A percentile compares a stretch with the other conserved stretches of the same genome.
phyloP scores from a whole-genome alignment of 1,139 yeast genomes.

The Suhomyces yuchorum region DNA sequence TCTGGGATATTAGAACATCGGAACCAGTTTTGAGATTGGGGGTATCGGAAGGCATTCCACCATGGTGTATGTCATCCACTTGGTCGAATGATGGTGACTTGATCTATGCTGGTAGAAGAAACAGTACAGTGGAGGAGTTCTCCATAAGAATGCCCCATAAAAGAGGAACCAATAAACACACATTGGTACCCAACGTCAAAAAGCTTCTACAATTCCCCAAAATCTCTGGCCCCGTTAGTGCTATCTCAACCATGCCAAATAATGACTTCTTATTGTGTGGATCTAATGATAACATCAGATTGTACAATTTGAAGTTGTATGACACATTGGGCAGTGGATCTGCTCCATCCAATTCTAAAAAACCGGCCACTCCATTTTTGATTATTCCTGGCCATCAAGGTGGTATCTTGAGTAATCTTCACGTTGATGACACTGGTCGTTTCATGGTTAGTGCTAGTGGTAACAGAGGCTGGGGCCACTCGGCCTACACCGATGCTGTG shows the following conservation, averaged over 20 bases:
- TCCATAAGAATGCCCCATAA: slow-evolving; percentile 64
- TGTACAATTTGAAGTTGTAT: slow-evolving; percentile 70
- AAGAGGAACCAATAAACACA: slow-evolving; percentile 22
- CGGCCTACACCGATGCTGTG: slow-evolving; percentile 74
- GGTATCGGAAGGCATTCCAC: slow-evolving; percentile 72
- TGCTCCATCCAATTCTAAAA: slow-evolving; percentile 26
- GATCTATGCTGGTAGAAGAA: slow-evolving; percentile 85
- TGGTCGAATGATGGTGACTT: slow-evolving; percentile 87
- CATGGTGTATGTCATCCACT: slow-evolving; percentile 93
- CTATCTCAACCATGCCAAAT: slow-evolving; percentile 80
- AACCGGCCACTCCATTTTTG: slow-evolving; percentile 57
- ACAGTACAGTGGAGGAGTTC: slow-evolving; percentile 84
- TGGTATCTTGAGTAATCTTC: slow-evolving; percentile 56
- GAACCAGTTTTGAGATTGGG: slow-evolving; percentile 54
- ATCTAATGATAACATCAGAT: slow-evolving; percentile 83
- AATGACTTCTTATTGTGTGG: slow-evolving; percentile 81
- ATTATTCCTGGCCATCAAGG: slow-evolving; percentile 67
- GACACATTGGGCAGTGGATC: slow-evolving; percentile 23
- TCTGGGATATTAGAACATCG: slow-evolving; percentile 77
- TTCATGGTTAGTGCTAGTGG: slow-evolving; percentile 93
- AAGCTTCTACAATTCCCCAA: slow-evolving; percentile 74
- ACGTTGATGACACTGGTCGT: slow-evolving; percentile 83
- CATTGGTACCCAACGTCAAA: slow-evolving; percentile 49
- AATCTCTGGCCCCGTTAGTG: slow-evolving; percentile 90
- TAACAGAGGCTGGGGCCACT: slow-evolving; percentile 90